Conservation (phyloP, 2,329 filamentous ascomycete species). For the Aspergillus alliaceus region DNA sequence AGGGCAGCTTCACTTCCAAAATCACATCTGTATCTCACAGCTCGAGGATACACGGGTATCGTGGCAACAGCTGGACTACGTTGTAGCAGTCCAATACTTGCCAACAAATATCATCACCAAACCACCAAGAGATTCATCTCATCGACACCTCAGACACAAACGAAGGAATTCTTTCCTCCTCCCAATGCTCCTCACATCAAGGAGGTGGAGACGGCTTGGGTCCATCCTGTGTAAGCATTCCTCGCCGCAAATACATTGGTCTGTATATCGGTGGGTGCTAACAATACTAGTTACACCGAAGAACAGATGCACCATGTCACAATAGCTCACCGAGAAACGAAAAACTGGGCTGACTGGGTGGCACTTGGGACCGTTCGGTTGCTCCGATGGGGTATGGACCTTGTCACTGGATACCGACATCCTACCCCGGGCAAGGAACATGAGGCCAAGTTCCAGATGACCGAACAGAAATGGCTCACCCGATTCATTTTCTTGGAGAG, state of each 20-base stretch:
- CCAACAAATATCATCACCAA: slow-evolving; percentile 15
- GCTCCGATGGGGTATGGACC: slow-evolving; percentile 77
- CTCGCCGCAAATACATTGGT: neutral
- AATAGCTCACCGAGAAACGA: slow-evolving; percentile 74
- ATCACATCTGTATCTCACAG: slow-evolving; percentile 22
- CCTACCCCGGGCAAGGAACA: slow-evolving; percentile 51
- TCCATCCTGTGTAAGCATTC: slow-evolving; percentile 56
- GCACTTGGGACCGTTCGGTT: slow-evolving; percentile 76
- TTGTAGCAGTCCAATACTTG: slow-evolving; percentile 15
- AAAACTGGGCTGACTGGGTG: slow-evolving; percentile 72
- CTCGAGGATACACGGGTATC: slow-evolving; percentile 26
- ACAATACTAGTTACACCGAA: slow-evolving; percentile 61
- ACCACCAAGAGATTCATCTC: slow-evolving; percentile 36
- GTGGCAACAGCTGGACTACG: slow-evolving; percentile 25
- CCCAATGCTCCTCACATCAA: slow-evolving; percentile 60
- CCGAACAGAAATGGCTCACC: slow-evolving; percentile 83
- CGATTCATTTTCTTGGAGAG: slow-evolving; percentile 92
- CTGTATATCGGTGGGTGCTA: slow-evolving; percentile 3
- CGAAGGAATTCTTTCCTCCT: slow-evolving; percentile 59
- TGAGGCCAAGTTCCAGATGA: slow-evolving; percentile 65
- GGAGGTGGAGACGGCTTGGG: slow-evolving; percentile 66
- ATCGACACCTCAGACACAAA: slow-evolving; percentile 33
- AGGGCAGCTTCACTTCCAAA: slow-evolving; percentile 29
- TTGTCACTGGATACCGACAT: slow-evolving; percentile 78
- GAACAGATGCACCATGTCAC: slow-evolving; percentile 74